Conservation (phyloP, 2,329 filamentous ascomycete species). For the Bipolaris victoriae region DNA sequence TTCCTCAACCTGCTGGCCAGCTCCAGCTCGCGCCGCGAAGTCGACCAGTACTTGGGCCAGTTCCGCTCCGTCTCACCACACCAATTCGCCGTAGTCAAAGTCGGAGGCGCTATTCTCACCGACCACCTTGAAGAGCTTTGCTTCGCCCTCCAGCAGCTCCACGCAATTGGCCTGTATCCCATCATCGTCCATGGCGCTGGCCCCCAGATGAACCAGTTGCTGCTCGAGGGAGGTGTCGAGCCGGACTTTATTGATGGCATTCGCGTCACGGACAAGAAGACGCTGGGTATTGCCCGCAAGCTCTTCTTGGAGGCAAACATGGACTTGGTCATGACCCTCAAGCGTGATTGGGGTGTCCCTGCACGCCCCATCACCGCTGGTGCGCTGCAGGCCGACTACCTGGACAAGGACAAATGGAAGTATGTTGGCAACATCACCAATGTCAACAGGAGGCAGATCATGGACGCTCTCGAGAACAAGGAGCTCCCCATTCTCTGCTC, state of each 20-base stretch:
- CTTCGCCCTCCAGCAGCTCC: conserved; percentile 85
- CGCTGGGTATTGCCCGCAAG: conserved; percentile 85
- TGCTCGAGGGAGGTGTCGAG: conserved; percentile 90
- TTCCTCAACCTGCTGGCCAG: conserved; percentile 92
- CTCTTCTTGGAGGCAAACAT: conserved; percentile 96
- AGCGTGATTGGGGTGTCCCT: conserved; percentile 80
- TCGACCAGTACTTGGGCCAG: conserved; percentile 95
- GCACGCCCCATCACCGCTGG: conserved; percentile 88
- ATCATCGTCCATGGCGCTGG: conserved; percentile 95
- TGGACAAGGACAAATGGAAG: conserved; percentile 96
- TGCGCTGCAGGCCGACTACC: conserved; percentile 90
- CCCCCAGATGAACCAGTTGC: conserved; percentile 89
- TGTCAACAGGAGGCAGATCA: conserved; percentile 88
- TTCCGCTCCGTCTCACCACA: conserved; percentile 97
- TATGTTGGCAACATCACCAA: conserved; percentile 94
- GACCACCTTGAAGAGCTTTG: conserved; percentile 93
- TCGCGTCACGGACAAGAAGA: conserved; percentile 93
- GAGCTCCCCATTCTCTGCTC: conserved; percentile 93
- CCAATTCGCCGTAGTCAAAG: conserved; percentile 98
- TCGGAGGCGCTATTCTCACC: conserved; percentile 93
- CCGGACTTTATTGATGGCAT: conserved; percentile 97
- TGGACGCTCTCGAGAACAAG: conserved; percentile 84
- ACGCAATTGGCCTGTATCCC: conserved; percentile 92
- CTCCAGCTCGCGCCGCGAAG: conserved; percentile 94
- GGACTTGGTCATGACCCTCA: conserved; percentile 86